phyloP scores from a whole-genome alignment of 768 basidiomycete genomes.

The Rhizopogon roseolus region DNA sequence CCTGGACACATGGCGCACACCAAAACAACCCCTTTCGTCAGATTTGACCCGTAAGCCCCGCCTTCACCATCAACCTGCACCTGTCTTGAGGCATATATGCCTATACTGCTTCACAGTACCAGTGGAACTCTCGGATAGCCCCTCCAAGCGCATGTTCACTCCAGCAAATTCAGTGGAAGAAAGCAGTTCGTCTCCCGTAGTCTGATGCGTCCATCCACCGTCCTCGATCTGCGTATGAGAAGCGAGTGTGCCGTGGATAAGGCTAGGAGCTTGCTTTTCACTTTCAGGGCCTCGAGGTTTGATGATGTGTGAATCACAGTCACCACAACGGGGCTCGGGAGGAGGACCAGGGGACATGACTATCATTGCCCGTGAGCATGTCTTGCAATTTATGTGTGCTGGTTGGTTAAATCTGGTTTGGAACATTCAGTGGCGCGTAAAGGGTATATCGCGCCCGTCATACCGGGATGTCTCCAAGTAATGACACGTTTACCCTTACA shows the following conservation, averaged over 20 bases:
- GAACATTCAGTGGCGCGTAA: no score
- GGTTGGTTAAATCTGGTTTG: no score
- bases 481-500: no score
- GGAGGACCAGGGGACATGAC: neutral
- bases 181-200: slow-evolving; percentile 30
- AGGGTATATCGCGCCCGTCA: no score
- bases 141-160: slow-evolving; percentile 28
- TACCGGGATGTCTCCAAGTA: no score
- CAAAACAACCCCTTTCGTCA: slow-evolving; percentile 32
- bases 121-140: slow-evolving; percentile 31
- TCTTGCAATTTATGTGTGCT: slow-evolving; percentile 15
- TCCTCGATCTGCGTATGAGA: slow-evolving; percentile 47
- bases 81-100: slow-evolving; percentile 41
- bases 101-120: slow-evolving; percentile 32
- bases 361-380: slow-evolving; percentile 17
- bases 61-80: slow-evolving; percentile 1
- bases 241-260: slow-evolving; percentile 33
- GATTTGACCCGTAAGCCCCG: neutral
- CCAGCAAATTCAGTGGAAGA: slow-evolving; percentile 15
- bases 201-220: slow-evolving; percentile 56
- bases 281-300: slow-evolving; percentile 49
- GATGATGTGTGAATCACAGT: slow-evolving; percentile 38
- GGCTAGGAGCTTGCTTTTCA: slow-evolving; percentile 47
- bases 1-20: slow-evolving; percentile 46
- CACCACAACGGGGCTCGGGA: slow-evolving; percentile 36